Conservation (phyloP, 176 grass and related monocot species). For the Pontederia crassipes region DNA sequence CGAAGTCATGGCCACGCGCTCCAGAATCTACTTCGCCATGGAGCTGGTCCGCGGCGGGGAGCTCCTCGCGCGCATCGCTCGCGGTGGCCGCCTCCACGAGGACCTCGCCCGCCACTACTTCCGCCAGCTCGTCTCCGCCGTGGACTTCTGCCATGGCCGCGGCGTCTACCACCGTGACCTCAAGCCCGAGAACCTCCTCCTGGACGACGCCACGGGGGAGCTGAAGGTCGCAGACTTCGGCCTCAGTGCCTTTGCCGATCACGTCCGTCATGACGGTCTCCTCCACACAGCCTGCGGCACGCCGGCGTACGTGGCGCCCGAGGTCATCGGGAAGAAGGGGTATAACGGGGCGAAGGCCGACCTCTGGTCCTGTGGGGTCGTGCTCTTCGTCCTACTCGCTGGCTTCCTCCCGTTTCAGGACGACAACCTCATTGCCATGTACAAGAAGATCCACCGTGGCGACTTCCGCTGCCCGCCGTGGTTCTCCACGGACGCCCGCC, state of each 20-base stretch:
- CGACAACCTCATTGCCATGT: conserved; percentile 6
- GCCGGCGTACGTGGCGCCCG: conserved; percentile 38
- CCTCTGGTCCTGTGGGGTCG: conserved; percentile 56
- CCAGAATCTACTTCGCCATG: conserved; percentile 91
- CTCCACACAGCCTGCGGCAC: conserved; percentile 46
- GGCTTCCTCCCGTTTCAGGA: conserved; percentile 20
- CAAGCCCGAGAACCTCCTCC: conserved; percentile 16
- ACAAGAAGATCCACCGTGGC: conserved; percentile 12
- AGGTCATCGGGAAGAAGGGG: conserved; percentile 39
- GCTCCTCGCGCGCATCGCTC: conserved; percentile 35
- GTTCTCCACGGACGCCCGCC: conserved; percentile 14
- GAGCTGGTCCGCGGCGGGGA: conserved; percentile 37
- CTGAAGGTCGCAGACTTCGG: conserved; percentile 52
- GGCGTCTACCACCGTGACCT: conserved; percentile 15
- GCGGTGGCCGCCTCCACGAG: conserved; percentile 6
- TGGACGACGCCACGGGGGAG: conserved; percentile 11
- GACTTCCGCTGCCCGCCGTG: conserved; percentile 19
- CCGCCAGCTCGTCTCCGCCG: no score
- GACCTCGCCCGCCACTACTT: neutral
- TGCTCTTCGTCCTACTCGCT: conserved; percentile 56
- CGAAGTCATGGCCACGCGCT: conserved; percentile 9
- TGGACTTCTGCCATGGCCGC: neutral
- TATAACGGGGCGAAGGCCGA: conserved; percentile 51
- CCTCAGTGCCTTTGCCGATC: conserved; percentile 27
- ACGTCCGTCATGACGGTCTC: conserved; percentile 27